Conservation (phyloP, 2,329 filamentous ascomycete species). For the Elsinoe necatrix region DNA sequence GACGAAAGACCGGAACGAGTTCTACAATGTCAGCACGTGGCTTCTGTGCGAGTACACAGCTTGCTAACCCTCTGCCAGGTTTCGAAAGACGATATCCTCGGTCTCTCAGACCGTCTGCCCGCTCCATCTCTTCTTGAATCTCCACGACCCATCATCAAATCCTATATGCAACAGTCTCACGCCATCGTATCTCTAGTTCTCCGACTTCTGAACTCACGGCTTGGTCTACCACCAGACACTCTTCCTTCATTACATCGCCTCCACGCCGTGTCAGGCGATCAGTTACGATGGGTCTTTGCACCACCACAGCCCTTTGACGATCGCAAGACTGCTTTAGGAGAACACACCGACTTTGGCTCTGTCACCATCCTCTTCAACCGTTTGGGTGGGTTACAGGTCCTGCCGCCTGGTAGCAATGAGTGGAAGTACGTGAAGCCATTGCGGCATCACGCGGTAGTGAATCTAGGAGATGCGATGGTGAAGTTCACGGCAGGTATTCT, state of each 20-base stretch:
- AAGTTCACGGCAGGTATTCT: constrained; percentile 37
- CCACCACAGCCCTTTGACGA: constrained; percentile 40
- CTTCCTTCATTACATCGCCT: constrained; percentile 42
- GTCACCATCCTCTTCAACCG: constrained; percentile 51
- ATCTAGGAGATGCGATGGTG: constrained; percentile 42
- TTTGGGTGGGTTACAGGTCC: constrained; percentile 47
- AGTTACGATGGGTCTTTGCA: constrained; percentile 46
- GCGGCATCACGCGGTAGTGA: constrained; percentile 40
- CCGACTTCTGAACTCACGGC: constrained; percentile 36
- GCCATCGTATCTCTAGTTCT: constrained; percentile 39
- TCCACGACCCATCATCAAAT: constrained; percentile 32
- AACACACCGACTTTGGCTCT: constrained; percentile 51
- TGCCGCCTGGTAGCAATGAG: constrained; percentile 32
- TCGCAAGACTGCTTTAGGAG: constrained; percentile 38
- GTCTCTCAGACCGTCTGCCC: constrained; percentile 33
- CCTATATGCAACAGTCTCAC: constrained; percentile 41
- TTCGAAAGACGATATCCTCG: constrained; percentile 46
- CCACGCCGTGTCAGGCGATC: constrained; percentile 39
- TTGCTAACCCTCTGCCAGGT: constrained; percentile 26
- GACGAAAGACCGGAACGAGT: constrained; percentile 45
- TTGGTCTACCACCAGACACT: constrained; percentile 36
- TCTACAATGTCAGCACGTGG: constrained; percentile 41
- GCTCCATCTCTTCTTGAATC: constrained; percentile 35
- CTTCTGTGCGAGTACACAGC: constrained; percentile 3
- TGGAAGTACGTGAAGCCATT: constrained; percentile 49